These are phyloP conservation scores for Yamadazyma phyllophila DNA, from an alignment of 805 yeast genomes.

Conservation along the genomic window DNA sequence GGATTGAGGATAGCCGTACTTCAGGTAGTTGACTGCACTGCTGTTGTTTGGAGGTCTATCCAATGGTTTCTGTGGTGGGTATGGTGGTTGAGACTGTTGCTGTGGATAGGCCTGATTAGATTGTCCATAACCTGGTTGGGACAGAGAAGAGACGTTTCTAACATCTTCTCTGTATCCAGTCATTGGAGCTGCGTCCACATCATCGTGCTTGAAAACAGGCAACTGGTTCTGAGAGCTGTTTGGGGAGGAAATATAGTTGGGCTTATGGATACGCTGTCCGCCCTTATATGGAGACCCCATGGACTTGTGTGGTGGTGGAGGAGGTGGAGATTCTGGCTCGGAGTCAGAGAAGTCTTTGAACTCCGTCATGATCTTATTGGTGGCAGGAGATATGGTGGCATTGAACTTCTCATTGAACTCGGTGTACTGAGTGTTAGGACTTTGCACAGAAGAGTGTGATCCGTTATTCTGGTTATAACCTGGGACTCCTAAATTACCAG, in stretches of 20 bases:
- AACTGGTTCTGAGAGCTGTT: conserved; percentile 27
- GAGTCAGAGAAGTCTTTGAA: conserved; percentile 5
- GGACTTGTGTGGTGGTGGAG: conserved; percentile 23
- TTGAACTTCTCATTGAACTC: conserved; percentile 40
- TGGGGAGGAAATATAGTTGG: conserved; percentile 33
- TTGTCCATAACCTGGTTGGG: neutral
- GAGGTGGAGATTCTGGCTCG: conserved; percentile 21
- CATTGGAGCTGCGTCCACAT: conserved; percentile 4
- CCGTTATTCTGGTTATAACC: conserved; percentile 26
- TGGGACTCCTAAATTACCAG: conserved; percentile 11
- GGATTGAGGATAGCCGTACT: neutral
- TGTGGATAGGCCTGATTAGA: neutral
- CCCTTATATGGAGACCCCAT: conserved; percentile 13
- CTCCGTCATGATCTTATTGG: conserved; percentile 3
- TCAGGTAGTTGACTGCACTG: neutral
- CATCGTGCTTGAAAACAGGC: conserved; percentile 11
- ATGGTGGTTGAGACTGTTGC: conserved; percentile 15
- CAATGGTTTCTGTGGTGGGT: conserved; percentile 11
- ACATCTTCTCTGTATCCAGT: conserved; percentile 12
- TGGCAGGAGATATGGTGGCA: conserved; percentile 11
- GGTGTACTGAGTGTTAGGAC: conserved; percentile 43
- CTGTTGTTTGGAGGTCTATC: conserved; percentile 2
- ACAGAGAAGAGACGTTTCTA: neutral
- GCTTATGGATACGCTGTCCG: conserved; percentile 18
- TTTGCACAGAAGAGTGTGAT: conserved; percentile 38